Evolutionary conservation across 257 asterid genomes (phyloP).

Genomic region (Perilla frutescens): DNA sequence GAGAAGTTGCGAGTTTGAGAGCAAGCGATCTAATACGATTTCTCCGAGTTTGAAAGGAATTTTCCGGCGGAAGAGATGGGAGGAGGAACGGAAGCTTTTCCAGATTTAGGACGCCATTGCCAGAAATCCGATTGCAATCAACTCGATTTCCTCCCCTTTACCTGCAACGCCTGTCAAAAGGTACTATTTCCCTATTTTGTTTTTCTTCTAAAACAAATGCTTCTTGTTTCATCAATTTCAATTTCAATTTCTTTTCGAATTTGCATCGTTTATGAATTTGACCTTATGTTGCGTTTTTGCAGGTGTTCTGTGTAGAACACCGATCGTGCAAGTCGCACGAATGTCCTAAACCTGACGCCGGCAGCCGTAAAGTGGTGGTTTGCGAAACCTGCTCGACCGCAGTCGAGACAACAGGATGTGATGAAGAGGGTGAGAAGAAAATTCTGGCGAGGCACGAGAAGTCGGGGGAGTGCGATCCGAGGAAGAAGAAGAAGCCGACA

Average conservation of each 20-base stretch:
- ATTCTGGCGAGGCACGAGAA: conserved; percentile 61
- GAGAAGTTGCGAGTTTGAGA: background rate
- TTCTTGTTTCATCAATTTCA: background rate
- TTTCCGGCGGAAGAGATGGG: conserved; percentile 38
- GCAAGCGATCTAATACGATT: background rate
- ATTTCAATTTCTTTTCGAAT: background rate
- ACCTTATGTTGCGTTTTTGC: conserved; percentile 14
- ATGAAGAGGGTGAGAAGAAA: conserved; percentile 57
- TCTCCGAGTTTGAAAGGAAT: background rate
- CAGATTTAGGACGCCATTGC: conserved; percentile 92
- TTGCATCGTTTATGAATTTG: no score
- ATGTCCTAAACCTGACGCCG: conserved; percentile 66
- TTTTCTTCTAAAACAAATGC: no score
- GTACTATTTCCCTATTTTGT: conserved; percentile 29
- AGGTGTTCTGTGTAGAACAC: conserved; percentile 77
- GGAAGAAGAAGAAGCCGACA: conserved; percentile 69
- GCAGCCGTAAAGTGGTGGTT: conserved; percentile 74
- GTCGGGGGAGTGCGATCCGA: conserved; percentile 82
- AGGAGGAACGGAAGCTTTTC: conserved; percentile 90
- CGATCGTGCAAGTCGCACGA: conserved; percentile 74
- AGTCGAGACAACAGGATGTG: conserved; percentile 68
- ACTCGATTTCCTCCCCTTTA: conserved; percentile 94
- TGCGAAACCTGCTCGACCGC: conserved; percentile 76
- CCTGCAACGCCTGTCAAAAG: conserved; percentile 66
- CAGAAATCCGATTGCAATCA: conserved; percentile 69